These are phyloP conservation scores for Russula abietina DNA, from an alignment of 768 basidiomycete genomes.

Conservation along the genomic window DNA sequence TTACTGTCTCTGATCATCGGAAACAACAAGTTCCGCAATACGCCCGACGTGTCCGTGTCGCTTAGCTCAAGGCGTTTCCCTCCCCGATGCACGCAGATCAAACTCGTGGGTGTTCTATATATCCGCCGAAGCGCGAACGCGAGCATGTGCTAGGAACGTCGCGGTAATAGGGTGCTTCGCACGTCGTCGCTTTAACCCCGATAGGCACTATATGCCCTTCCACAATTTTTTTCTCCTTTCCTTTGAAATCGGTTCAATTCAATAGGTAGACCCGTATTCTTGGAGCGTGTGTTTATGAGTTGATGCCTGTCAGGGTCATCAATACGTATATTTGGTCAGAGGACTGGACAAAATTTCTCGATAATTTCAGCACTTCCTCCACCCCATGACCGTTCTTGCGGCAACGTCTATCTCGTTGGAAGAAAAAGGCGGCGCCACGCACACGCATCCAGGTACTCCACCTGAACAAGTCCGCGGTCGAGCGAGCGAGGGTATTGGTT, in stretches of 20 bases:
- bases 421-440: not conserved
- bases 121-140: not conserved
- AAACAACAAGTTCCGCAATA: not conserved
- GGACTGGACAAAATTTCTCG: not conserved
- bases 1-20: not conserved
- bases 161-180: constrained; percentile 3
- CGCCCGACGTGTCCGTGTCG: not conserved
- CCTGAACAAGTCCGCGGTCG: not conserved
- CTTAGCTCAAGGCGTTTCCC: not conserved
- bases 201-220: not conserved
- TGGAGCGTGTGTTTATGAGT: not conserved
- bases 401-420: not conserved
- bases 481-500: not conserved
- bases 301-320: not conserved
- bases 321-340: not conserved
- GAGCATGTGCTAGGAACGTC: not conserved
- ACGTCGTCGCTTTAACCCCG: not conserved
- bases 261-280: no score
- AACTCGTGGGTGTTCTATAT: not conserved
- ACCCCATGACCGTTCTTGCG: not conserved
- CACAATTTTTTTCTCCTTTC: not conserved
- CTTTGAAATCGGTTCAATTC: not conserved
- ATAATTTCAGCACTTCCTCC: not conserved
- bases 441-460: not conserved
- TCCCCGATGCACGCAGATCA: not conserved